Percentiles rank a stretch among this genome's conserved stretches.
Conservation (phyloP, 2,329 filamentous ascomycete genomes). For the Eutypa lata region DNA sequence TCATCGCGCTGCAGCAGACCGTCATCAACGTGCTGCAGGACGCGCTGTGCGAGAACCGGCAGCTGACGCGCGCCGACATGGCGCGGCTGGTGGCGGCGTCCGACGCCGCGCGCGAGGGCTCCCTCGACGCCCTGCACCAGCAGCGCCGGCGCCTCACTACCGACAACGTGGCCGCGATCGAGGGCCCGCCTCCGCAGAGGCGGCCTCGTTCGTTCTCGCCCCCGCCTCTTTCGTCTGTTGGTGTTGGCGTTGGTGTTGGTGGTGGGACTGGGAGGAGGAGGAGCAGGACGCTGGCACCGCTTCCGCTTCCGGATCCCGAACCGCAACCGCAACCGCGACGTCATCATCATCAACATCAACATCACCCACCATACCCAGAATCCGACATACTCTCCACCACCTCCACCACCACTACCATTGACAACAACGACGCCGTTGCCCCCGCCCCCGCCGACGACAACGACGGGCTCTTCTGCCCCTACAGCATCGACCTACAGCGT, state of each 20-base stretch:
- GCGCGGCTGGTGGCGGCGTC: slow-evolving; percentile 29
- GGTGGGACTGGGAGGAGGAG: too few relatives aligned
- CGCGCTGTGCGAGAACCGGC: slow-evolving; percentile 28
- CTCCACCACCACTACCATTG: too few relatives aligned
- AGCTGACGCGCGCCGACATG: slow-evolving; percentile 24
- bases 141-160: slow-evolving; percentile 31
- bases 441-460: not conserved
- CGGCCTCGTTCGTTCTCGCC: too few relatives aligned
- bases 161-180: slow-evolving; percentile 3
- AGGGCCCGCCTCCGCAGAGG: slow-evolving; percentile 8
- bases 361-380: too few relatives aligned
- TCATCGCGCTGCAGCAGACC: slow-evolving; percentile 35
- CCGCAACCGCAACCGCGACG: too few relatives aligned
- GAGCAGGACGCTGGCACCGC: too few relatives aligned
- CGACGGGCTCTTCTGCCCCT: slow-evolving; percentile 30
- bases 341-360: too few relatives aligned
- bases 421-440: not conserved
- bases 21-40: slow-evolving; percentile 36
- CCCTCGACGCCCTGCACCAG: slow-evolving; percentile 30
- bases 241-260: too few relatives aligned
- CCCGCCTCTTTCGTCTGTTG: too few relatives aligned
- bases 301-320: too few relatives aligned
- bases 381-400: too few relatives aligned
- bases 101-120: slow-evolving; percentile 29
- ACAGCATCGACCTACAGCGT: slow-evolving; percentile 28